Base-by-base conservation (phyloP, 139 green algal species). In the Closterium sp. region DNA sequence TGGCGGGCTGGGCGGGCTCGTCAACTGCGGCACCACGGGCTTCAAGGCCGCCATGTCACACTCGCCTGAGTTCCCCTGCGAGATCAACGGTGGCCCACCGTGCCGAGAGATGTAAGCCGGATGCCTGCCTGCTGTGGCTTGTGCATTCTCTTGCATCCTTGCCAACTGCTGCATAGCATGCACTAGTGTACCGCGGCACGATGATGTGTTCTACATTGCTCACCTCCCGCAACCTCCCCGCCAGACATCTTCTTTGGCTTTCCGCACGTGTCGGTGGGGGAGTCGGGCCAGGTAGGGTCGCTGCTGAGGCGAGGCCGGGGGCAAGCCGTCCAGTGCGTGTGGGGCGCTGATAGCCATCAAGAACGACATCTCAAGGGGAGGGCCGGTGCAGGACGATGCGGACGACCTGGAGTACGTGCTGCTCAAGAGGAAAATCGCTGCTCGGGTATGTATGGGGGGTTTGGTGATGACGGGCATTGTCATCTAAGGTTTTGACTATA, bases 21-120 rank as follows among this genome's bases (percentile, higher is more conserved):
- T 97, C 33, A 97, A 96, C 76, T 97, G 95, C 92, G 96, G 97
- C 81, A 95, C 96, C 28, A 98, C 96, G 8, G 96, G 96, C 87
- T 88, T 97, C 21, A 90, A 90, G 25, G 96, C 96, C 12, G 96
- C 95, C 66, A 89, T 97, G 25, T 94, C 89, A 33, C 95, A 97
- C 93, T 91, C 95, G 1, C 95, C 95, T 1, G 90, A 91, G 35
- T 83, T 90, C 34, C 35, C 87, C 9, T 85, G 81, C 23, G 31
- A 36, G 21, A 34, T 66, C 85, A n/a, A 88, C 23, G 85, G 34
- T 28, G 87, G 31, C 35, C 32, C 38, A 64, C 8, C 23, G n/a
- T 30, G 85, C n/a, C 85, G 85, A 88, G 85, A 34, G 33, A 34
- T 88, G 85, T 88, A 21, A 85, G 81, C 31, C 28, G 19, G 19